Base-by-base conservation (phyloP, 768 basidiomycete genomes). In the Lactarius psammicola region DNA sequence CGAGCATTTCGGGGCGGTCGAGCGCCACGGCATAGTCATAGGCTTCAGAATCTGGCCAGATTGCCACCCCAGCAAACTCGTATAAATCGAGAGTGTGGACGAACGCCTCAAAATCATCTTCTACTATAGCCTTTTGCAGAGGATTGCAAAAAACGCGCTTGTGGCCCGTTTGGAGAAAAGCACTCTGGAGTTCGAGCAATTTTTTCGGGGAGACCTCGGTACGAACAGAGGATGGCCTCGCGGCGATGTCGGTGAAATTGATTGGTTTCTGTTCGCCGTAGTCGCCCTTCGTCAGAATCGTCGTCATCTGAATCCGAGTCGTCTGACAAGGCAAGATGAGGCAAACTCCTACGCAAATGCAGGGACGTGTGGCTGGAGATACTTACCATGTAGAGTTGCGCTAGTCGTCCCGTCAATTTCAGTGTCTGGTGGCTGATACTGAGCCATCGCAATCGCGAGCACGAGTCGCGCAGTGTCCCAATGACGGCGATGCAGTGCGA, bases 381-480 rank as follows among this genome's bases (percentile, higher is more conserved):
- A 31, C 74, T 70, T 13, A 70, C 73, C 75, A 30, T 57, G 33
- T 23, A 20, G 30, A 34, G 55, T 31, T 17, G 28, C 2, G 38
- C n/a, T 42, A 11, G 53, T 17, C 5, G 18, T 31, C 68, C 81
- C 81, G 42, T 76, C 75, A 6, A 65, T 17, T 23, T 53, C 33
- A 9, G 59, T 60, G 7, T 80, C 75, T 0, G 76, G 72, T 4
- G 79, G 74, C n/a, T 80, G 76, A 67, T 84, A 84, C 71, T 88
- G 86, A 11, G 85, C 81, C 2, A 75, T 74, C 6, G 84, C 80
- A 66, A 87, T 85, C 1, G 83, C 81, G 28, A 87, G 70, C 20
- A 88, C 78, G 7, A 87, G 74, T 20, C 80, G 81, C 0, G 84
- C 86, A 0, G 85, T 84, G 5, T 79, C 76, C 85, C 86, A 88